Evolutionary conservation across 345 rosid genomes (phyloP).

Genomic region (Citrus unshiu): DNA sequence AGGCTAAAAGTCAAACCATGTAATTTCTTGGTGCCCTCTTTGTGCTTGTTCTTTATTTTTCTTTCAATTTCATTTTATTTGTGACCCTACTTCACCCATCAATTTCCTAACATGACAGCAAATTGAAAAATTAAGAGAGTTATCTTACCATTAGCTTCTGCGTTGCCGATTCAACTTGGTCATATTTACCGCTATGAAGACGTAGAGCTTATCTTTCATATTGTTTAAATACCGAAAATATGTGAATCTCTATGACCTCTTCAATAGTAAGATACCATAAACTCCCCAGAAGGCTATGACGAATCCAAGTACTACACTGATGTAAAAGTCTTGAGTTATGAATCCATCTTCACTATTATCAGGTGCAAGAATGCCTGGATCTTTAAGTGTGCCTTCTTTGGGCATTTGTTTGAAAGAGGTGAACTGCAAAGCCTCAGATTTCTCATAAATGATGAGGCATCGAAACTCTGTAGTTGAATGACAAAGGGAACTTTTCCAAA

Average conservation of each 20-base stretch:
- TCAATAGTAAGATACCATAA: background rate
- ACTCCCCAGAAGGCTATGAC: background rate
- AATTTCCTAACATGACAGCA: background rate
- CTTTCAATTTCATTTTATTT: no score
- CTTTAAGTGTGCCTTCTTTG: background rate
- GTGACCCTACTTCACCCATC: no score
- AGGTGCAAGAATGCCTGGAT: background rate
- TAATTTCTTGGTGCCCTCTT: no score
- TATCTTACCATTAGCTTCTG: background rate
- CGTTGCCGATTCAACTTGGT: background rate
- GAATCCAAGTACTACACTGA: background rate
- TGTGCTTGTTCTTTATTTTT: no score
- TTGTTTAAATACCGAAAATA: background rate
- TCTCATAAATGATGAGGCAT: background rate
- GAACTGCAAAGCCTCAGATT: slow-evolving; percentile 15
- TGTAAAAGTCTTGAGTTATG: background rate
- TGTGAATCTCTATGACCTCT: background rate
- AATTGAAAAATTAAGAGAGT: background rate
- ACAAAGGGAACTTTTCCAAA: slow-evolving; percentile 8
- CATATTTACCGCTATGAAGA: background rate
- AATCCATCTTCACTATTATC: background rate
- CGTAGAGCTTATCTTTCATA: background rate
- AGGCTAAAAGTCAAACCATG: no score
- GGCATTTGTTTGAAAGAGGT: background rate
- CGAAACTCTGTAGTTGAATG: slow-evolving; percentile 10